A percentile compares a stretch with the other conserved stretches of the same genome.
phyloP scores from a whole-genome alignment of 2,329 filamentous ascomycete species.

The Botrytis byssoidea region DNA sequence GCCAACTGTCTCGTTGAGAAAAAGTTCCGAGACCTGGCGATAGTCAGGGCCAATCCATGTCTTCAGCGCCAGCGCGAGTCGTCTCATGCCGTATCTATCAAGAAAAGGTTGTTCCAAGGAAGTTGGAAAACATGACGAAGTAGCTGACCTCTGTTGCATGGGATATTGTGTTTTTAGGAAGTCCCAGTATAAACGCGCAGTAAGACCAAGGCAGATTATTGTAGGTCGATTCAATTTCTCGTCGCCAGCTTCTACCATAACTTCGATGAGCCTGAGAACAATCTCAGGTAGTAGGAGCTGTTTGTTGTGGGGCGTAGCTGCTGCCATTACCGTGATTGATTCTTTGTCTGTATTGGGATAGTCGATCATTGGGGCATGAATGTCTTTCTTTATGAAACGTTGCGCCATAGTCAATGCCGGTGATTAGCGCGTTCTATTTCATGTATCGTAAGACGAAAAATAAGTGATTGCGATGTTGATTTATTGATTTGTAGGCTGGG shows the following conservation, averaged over 20 bases:
- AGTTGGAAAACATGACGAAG: background rate
- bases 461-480: background rate
- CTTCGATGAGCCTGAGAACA: background rate
- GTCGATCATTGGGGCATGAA: background rate
- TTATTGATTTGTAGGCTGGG: background rate
- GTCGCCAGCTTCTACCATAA: background rate
- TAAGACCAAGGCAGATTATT: background rate
- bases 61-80: background rate
- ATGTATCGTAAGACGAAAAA: background rate
- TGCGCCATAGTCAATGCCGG: background rate
- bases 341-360: background rate
- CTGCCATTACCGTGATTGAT: background rate
- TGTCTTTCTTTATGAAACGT: background rate
- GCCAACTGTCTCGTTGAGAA: background rate
- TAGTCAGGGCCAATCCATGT: background rate
- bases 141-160: background rate
- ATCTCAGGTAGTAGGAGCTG: background rate
- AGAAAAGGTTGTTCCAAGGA: background rate
- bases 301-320: background rate
- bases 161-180: background rate
- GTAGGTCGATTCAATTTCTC: background rate
- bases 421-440: accelerated
- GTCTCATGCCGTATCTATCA: background rate
- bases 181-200: background rate
- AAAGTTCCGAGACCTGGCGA: background rate